Percentiles rank a stretch among this genome's conserved stretches.
phyloP scores from a whole-genome alignment of 2,329 filamentous ascomycete species.

The Colletotrichum sansevieriae region DNA sequence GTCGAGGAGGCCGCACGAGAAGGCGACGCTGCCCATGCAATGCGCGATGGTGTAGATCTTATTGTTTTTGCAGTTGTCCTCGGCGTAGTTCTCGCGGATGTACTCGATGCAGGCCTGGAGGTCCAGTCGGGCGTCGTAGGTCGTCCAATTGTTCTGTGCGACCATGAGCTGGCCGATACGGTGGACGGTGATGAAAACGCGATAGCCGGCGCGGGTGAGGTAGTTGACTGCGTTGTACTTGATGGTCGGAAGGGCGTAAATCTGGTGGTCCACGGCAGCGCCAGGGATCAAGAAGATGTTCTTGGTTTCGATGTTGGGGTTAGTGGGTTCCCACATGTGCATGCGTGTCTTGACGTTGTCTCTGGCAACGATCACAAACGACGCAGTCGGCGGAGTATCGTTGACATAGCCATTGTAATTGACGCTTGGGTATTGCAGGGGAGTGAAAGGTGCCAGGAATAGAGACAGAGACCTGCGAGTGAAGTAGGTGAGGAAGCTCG shows the following conservation, averaged over 20 bases:
- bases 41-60: conserved; percentile 71
- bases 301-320: conserved; percentile 53
- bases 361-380: conserved; percentile 61
- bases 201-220: conserved; percentile 71
- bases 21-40: conserved; percentile 74
- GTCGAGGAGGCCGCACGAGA: conserved; percentile 70
- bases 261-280: conserved; percentile 72
- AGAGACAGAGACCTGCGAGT: conserved; percentile 64
- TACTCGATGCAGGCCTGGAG: conserved; percentile 67
- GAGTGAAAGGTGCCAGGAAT: conserved; percentile 67
- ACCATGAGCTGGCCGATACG: conserved; percentile 68
- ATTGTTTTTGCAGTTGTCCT: conserved; percentile 45
- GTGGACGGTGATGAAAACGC: conserved; percentile 69
- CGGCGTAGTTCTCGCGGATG: conserved; percentile 58
- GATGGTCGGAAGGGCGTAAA: conserved; percentile 73
- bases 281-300: conserved; percentile 74
- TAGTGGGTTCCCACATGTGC: conserved; percentile 69
- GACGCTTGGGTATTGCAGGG: conserved; percentile 66
- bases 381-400: conserved; percentile 58
- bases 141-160: conserved; percentile 67
- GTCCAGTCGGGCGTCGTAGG: conserved; percentile 71
- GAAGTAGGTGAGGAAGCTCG: conserved; percentile 69
- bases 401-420: conserved; percentile 66
- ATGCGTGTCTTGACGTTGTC: conserved; percentile 67
- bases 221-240: conserved; percentile 74